These are phyloP conservation scores for Priceomyces carsonii DNA, from an alignment of 805 yeast genomes.

Conservation along the genomic window DNA sequence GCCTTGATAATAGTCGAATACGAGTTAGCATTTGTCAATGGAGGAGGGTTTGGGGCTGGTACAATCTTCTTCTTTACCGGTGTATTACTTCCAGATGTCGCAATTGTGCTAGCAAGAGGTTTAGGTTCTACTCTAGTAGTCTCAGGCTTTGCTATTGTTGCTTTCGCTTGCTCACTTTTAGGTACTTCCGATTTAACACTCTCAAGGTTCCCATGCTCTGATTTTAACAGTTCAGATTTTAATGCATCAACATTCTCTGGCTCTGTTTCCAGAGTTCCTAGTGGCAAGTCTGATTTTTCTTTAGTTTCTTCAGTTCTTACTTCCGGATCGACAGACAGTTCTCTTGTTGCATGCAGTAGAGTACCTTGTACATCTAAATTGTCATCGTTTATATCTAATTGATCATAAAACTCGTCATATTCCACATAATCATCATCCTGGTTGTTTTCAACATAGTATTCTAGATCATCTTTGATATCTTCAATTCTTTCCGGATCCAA, in stretches of 20 bases:
- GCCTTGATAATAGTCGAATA: slow-evolving; percentile 27
- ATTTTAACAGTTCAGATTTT: slow-evolving; percentile 1
- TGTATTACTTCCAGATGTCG: not conserved
- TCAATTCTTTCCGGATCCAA: slow-evolving; percentile 76
- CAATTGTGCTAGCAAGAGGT: slow-evolving; percentile 10
- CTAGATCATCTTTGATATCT: slow-evolving; percentile 83
- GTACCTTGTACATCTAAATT: slow-evolving; percentile 27
- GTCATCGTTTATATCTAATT: slow-evolving; percentile 65
- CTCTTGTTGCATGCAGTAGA: slow-evolving; percentile 19
- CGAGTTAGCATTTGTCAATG: slow-evolving; percentile 18
- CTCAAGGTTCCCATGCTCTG: too few species aligned
- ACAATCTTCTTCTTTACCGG: slow-evolving; percentile 12
- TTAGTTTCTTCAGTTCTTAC: slow-evolving; percentile 1
- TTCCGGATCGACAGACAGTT: slow-evolving; percentile 5
- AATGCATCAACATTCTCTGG: too few species aligned
- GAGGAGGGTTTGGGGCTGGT: slow-evolving; percentile 25
- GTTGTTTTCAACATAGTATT: slow-evolving; percentile 89
- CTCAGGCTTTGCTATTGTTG: slow-evolving; percentile 2
- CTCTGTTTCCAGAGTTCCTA: slow-evolving; percentile 2
- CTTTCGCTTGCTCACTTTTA: too few species aligned
- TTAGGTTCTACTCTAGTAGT: slow-evolving; percentile 1
- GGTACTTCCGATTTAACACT: too few species aligned
- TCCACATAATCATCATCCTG: slow-evolving; percentile 92
- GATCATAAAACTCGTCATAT: slow-evolving; percentile 91
- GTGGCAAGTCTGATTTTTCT: not conserved